Percentiles rank a stretch among this genome's conserved stretches.
These are phyloP conservation scores for Rhododendron simsii DNA, from an alignment of 148 eudicot genomes.

Conservation along the genomic window DNA sequence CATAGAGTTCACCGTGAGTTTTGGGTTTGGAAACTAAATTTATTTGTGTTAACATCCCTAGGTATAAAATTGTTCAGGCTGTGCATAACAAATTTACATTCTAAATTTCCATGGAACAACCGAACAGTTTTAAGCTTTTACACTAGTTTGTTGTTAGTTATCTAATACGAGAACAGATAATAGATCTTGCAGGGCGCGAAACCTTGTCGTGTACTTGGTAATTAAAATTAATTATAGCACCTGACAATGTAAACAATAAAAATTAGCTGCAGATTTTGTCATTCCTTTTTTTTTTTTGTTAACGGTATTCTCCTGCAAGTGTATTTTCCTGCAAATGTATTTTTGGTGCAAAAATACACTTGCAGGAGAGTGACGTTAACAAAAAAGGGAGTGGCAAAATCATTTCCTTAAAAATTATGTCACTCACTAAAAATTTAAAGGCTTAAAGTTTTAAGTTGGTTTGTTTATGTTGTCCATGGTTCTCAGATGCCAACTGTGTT, in stretches of 20 bases:
- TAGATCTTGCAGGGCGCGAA: background rate
- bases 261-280: background rate
- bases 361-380: too few relatives aligned
- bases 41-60: background rate
- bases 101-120: background rate
- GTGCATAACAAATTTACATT: background rate
- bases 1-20: too few relatives aligned
- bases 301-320: too few relatives aligned
- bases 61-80: background rate
- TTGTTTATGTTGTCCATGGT: background rate
- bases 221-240: background rate
- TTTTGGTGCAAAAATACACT: too few relatives aligned
- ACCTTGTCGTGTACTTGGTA: background rate
- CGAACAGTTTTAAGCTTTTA: background rate
- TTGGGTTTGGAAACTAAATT: too few relatives aligned
- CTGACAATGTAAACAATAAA: background rate
- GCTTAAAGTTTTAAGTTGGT: background rate
- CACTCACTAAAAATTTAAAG: background rate
- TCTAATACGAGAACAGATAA: background rate
- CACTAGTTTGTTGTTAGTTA: background rate
- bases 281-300: too few relatives aligned
- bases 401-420: background rate
- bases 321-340: too few relatives aligned
- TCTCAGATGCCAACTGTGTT: background rate
- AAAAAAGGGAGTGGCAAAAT: too few relatives aligned